Evolutionary conservation across 2,329 filamentous ascomycete genomes (phyloP), one percentile per base, ranked within the genome.

Genomic region (Penicillium sp.): DNA sequence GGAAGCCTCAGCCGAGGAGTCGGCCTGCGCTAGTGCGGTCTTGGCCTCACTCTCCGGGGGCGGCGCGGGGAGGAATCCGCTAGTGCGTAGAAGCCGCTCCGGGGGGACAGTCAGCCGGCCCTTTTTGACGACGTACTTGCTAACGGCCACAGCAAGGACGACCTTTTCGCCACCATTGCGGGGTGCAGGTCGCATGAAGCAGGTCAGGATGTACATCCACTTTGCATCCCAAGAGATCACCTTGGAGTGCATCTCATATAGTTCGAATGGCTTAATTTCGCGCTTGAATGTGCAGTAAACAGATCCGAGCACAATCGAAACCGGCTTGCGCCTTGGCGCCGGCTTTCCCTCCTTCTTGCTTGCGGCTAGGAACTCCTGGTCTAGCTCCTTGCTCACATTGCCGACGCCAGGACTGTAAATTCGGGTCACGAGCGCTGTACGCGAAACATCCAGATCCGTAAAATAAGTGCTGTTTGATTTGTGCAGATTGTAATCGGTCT

Each of bases 391-490:
- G 69, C 80, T 77, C 41, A 86, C 75, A 29, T 77, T 72, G 15
- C 78, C 74, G 54, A 88, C 78, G 1, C 86, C 86, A 0, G 83
- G 81, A 21, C 82, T 83, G 53, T 88, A 78, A 2, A 93, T 77
- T 63, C 87, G 85, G 49, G 86, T 88, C 53, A 95, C 86, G 9
- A 94, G 84, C 63, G 95, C 90, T 0, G 89, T 89, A 56, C 94
- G 89, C 40, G 89, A 86, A 59, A 93, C 84, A 75, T 96, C 92
- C 64, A 95, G 86, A 75, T 96, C 91, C 64, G 86, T 81, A 72
- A 96, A 96, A 79, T 95, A 96, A 31, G 92, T 96, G 66, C 84
- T 86, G 78, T 92, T 91, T 61, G 87, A 87, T 73, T 93, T 92
- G 81, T 93, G 89, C 43, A 91, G 71, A 77, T 94, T 93, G 79